Evolutionary conservation across 768 basidiomycete species (phyloP).

Genomic region (Lactifluus pinguis): DNA sequence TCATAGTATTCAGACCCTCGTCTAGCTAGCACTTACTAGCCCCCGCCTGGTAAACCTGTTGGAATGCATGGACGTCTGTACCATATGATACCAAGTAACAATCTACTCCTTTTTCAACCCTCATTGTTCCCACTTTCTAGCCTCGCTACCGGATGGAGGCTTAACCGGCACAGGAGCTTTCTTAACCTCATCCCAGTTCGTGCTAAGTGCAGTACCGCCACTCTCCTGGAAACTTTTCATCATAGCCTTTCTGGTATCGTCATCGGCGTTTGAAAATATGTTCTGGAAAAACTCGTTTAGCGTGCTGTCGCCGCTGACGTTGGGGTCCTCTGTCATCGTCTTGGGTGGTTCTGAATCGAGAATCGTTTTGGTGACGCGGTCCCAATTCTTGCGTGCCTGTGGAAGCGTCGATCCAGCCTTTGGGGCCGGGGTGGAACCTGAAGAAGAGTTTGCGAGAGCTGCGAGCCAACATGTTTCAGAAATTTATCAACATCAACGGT

Average conservation of each 20-base stretch:
- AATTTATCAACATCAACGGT: neutral
- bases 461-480: slow-evolving; percentile 3
- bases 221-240: slow-evolving; percentile 96
- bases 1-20: too few species aligned
- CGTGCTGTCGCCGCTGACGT: slow-evolving; percentile 79
- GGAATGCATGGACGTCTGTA: neutral
- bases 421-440: slow-evolving; percentile 26
- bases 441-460: slow-evolving; percentile 24
- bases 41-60: neutral
- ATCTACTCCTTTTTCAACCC: neutral
- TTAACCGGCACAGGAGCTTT: slow-evolving; percentile 64
- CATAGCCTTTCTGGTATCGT: slow-evolving; percentile 90
- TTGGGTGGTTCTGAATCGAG: slow-evolving; percentile 62
- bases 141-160: slow-evolving; percentile 78
- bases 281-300: slow-evolving; percentile 88
- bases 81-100: slow-evolving; percentile 5
- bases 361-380: slow-evolving; percentile 63
- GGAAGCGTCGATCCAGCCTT: slow-evolving; percentile 27
- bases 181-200: slow-evolving; percentile 87
- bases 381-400: slow-evolving; percentile 77
- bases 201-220: slow-evolving; percentile 91
- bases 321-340: slow-evolving; percentile 68
- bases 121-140: slow-evolving; percentile 58
- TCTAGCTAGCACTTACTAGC: neutral
- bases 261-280: slow-evolving; percentile 84